phyloP scores from a whole-genome alignment of 805 yeast species.

The Yarrowia deformans region DNA sequence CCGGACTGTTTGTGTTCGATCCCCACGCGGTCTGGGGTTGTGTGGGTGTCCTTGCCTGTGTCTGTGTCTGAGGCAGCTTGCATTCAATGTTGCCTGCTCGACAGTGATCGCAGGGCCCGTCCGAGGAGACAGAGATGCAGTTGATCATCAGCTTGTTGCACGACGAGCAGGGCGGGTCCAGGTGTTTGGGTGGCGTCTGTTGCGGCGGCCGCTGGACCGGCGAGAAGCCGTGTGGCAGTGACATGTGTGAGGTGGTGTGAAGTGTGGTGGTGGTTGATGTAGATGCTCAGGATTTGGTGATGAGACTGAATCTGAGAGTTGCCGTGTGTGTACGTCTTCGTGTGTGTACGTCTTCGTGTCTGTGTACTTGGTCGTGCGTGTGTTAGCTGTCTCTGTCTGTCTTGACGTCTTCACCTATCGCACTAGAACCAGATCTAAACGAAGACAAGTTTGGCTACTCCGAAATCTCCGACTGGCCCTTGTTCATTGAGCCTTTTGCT shows the following conservation, averaged over 20 bases:
- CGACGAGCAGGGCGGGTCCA: constrained; percentile 14
- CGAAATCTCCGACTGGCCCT: constrained; percentile 30
- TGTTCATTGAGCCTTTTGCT: background rate
- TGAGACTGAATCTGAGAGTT: too few species aligned
- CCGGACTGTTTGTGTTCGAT: background rate
- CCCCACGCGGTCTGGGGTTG: background rate
- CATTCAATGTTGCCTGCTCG: constrained; percentile 2
- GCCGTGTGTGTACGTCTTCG: too few species aligned
- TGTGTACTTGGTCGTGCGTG: too few species aligned
- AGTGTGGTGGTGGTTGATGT: background rate
- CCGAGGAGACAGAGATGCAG: constrained; percentile 14
- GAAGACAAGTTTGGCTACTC: background rate
- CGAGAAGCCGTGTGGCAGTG: background rate
- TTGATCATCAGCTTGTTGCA: constrained; percentile 28
- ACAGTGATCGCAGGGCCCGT: constrained; percentile 15
- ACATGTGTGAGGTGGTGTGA: background rate
- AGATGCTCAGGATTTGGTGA: too few species aligned
- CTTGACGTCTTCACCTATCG: background rate
- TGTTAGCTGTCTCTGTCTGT: too few species aligned
- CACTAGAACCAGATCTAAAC: background rate
- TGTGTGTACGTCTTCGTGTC: too few species aligned
- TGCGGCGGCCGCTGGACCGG: background rate
- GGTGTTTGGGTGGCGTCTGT: constrained; percentile 3
- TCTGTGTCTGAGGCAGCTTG: background rate
- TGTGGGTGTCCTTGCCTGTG: too few species aligned